Base-by-base conservation (phyloP, 139 green algal genomes). In the Ostreobium quekettii region DNA sequence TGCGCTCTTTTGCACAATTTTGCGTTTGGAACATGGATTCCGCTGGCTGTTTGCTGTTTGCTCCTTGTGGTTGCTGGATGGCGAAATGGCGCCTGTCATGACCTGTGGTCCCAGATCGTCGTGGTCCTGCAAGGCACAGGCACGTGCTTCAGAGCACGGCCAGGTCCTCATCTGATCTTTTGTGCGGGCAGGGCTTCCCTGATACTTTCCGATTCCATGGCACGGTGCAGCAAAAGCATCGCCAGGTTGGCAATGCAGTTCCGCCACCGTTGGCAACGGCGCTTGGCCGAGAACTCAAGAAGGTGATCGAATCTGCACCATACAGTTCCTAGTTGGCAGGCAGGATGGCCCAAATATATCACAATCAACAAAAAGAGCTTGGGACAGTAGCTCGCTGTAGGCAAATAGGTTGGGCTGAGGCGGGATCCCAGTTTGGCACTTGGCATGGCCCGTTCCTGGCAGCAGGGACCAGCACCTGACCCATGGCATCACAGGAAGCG, bases 191-290 rank as follows among this genome's bases (percentile, higher is more conserved):
- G 81, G 88, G 90, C 42, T 96, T 96, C 79, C 90, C 90, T 0
- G 90, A 97, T 80, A 60, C 71, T 31, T 89, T 89, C 80, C 66
- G 66, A 29, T 93, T 97, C 76, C 78, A 71, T 38, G 90, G 90
- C 68, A 94, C 86, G 64, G 85, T 96, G 29, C 80, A 91, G 61
- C 84, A 84, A 62, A 87, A 88, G 76, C 86, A 94, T 66, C 76
- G 87, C 1, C 89, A 96, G 76, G 87, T 96, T 2, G 90, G 90
- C 67, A 97, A 97, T 70, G 91, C 91, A 0, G 91, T 97, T 65
- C 91, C 91, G 24, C 84, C 86, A 7, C 91, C 91, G 0, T 79
- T 97, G 67, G 90, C 90, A 2, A 73, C 77, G n/a, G 81, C 90
- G 3, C 81, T 97, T 46, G 91, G 91, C 31, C 26, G 67, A 7